Conservation (phyloP, 2,329 filamentous ascomycete species). For the Fusarium sp. region DNA sequence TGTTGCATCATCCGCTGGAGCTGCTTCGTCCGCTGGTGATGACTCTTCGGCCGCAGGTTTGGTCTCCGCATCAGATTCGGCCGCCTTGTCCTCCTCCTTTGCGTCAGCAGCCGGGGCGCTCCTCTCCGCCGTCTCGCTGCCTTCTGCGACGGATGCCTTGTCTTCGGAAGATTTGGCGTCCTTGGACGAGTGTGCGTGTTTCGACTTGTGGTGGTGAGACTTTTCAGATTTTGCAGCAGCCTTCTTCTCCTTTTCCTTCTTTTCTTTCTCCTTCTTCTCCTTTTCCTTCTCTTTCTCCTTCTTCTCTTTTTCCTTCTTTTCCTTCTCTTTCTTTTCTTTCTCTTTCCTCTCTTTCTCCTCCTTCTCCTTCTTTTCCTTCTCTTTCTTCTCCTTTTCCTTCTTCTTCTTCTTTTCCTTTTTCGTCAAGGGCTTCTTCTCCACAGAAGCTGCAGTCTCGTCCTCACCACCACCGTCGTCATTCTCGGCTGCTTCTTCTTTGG, state of each 20-base stretch:
- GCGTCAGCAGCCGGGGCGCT: conserved; percentile 1
- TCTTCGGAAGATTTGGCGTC: conserved; percentile 10
- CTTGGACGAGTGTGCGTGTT: conserved; percentile 33
- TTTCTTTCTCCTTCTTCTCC: conserved; percentile 31
- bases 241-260: conserved; percentile 32
- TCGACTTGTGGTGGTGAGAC: conserved; percentile 36
- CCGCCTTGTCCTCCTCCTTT: conserved; percentile 9
- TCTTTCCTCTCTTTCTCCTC: conserved; percentile 63
- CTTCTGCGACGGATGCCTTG: neutral
- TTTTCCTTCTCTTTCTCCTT: conserved; percentile 28
- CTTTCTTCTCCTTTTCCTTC: conserved; percentile 30
- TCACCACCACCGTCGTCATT: conserved; percentile 28
- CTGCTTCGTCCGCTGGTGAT: neutral
- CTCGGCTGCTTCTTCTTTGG: neutral
- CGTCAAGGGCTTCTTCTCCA: conserved; percentile 26
- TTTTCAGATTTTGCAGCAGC: conserved; percentile 33
- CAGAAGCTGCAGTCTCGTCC: conserved; percentile 17
- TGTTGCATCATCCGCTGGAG: neutral
- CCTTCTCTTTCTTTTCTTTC: conserved; percentile 32
- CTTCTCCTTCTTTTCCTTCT: conserved; percentile 34
- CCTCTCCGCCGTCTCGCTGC: conserved; percentile 10
- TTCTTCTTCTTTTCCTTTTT: conserved; percentile 29
- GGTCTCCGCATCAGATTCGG: conserved; percentile 9
- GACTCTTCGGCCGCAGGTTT: conserved; percentile 2
- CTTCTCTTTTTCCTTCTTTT: conserved; percentile 52